A percentile compares a stretch with the other conserved stretches of the same genome.
phyloP scores from a whole-genome alignment of 192 early-diverging fungal species.

The Coemansia pectinata region DNA sequence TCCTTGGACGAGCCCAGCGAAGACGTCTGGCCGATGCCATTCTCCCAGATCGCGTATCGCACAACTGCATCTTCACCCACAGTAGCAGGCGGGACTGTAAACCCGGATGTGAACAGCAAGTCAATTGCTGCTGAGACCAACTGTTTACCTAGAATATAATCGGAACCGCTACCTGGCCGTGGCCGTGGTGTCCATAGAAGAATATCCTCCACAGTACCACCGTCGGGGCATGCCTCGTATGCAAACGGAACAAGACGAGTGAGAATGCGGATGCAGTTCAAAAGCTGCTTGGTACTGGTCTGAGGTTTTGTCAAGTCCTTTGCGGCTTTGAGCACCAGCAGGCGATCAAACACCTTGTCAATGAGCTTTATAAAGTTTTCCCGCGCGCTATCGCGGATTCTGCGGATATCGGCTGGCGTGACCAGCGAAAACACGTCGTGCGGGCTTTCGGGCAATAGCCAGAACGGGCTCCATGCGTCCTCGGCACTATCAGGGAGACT shows the following conservation, averaged over 20 bases:
- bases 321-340: constrained; percentile 55
- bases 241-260: constrained; percentile 84
- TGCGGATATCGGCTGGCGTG: constrained; percentile 78
- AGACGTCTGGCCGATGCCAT: constrained; percentile 72
- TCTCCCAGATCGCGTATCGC: constrained; percentile 75
- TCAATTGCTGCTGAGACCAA: constrained; percentile 58
- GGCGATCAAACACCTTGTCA: constrained; percentile 66
- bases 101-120: constrained; percentile 67
- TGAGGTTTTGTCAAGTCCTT: constrained; percentile 55
- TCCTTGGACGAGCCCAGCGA: constrained; percentile 69
- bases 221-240: constrained; percentile 62
- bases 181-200: constrained; percentile 48
- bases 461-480: constrained; percentile 65
- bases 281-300: constrained; percentile 62
- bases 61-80: constrained; percentile 54
- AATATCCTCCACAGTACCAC: constrained; percentile 34
- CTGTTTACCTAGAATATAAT: constrained; percentile 55
- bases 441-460: constrained; percentile 59
- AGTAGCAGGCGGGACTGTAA: constrained; percentile 63
- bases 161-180: constrained; percentile 44
- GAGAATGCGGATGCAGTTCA: constrained; percentile 82
- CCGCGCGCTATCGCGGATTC: constrained; percentile 69
- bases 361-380: constrained; percentile 79
- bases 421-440: constrained; percentile 88
- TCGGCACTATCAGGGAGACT: constrained; percentile 42